These are phyloP conservation scores for Venturia aucupariae DNA, from an alignment of 2,329 filamentous ascomycete genomes.

Conservation along the genomic window DNA sequence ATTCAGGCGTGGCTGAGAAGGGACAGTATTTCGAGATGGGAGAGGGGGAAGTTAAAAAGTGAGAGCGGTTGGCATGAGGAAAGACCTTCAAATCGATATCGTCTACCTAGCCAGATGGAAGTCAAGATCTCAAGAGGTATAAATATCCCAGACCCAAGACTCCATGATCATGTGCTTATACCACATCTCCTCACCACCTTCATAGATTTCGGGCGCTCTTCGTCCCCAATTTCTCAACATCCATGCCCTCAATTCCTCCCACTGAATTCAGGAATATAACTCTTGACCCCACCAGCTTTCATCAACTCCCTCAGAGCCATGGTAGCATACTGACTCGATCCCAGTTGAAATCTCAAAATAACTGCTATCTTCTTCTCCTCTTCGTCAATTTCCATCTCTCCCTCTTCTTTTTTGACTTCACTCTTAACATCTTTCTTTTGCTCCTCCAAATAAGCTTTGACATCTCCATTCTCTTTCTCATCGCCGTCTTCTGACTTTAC, in stretches of 20 bases:
- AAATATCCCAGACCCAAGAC: too few species aligned
- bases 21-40: too few species aligned
- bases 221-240: too few species aligned
- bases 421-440: constrained; percentile 15
- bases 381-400: constrained; percentile 16
- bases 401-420: constrained; percentile 17
- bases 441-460: constrained; percentile 18
- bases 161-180: too few species aligned
- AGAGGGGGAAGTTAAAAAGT: background rate
- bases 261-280: constrained; percentile 11
- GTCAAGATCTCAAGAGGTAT: background rate
- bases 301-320: constrained; percentile 75
- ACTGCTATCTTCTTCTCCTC: constrained; percentile 51
- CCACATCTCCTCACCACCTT: too few species aligned
- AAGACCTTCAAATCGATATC: too few species aligned
- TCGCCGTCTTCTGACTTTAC: constrained; percentile 1
- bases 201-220: too few species aligned
- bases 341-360: constrained; percentile 65
- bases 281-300: constrained; percentile 49
- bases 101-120: background rate
- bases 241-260: background rate
- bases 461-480: constrained; percentile 19
- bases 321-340: constrained; percentile 74
- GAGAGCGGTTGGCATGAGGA: too few species aligned
- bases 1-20: too few species aligned